A percentile compares a stretch with the other conserved stretches of the same genome.
Evolutionary conservation across 2,329 filamentous ascomycete genomes (phyloP).

Genomic region (Aspergillus tanneri): DNA sequence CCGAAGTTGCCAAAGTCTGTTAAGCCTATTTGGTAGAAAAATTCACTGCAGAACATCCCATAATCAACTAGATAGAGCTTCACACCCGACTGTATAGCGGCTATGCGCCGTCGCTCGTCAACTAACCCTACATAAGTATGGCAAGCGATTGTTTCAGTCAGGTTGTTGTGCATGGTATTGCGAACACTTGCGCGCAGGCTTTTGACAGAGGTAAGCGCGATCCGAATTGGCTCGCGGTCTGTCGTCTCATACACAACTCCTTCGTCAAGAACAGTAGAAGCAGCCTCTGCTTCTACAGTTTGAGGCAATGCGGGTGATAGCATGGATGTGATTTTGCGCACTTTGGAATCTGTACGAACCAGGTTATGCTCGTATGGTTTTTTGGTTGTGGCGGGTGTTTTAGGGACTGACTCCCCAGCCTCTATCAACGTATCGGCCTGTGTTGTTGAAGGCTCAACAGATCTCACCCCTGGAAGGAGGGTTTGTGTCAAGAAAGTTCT

Average conservation of each 20-base stretch:
- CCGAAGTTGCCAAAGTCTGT: conserved; percentile 97
- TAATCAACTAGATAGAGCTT: conserved; percentile 94
- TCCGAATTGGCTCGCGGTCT: conserved; percentile 67
- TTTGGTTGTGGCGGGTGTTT: conserved; percentile 40
- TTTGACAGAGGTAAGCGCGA: conserved; percentile 80
- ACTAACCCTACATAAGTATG: conserved; percentile 94
- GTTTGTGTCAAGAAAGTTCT: conserved; percentile 94
- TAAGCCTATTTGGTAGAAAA: conserved; percentile 92
- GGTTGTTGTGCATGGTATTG: conserved; percentile 74
- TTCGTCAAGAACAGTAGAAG: conserved; percentile 38
- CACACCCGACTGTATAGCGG: conserved; percentile 89
- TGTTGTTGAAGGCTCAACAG: conserved; percentile 43
- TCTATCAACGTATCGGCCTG: conserved; percentile 25
- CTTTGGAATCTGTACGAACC: conserved; percentile 81
- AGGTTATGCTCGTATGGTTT: conserved; percentile 81
- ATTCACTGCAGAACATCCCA: conserved; percentile 79
- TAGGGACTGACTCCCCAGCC: conserved; percentile 39
- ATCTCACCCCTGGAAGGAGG: conserved; percentile 66
- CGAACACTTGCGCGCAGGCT: conserved; percentile 78
- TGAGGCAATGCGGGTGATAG: conserved; percentile 60
- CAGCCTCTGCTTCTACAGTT: conserved; percentile 35
- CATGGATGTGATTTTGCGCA: conserved; percentile 97
- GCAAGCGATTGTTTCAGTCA: conserved; percentile 82
- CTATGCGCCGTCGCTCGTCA: conserved; percentile 80
- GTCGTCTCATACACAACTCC: conserved; percentile 69